Evolutionary conservation across 495 filamentous ascomycete genomes (phyloP).

Genomic region (Tuber aestivum): DNA sequence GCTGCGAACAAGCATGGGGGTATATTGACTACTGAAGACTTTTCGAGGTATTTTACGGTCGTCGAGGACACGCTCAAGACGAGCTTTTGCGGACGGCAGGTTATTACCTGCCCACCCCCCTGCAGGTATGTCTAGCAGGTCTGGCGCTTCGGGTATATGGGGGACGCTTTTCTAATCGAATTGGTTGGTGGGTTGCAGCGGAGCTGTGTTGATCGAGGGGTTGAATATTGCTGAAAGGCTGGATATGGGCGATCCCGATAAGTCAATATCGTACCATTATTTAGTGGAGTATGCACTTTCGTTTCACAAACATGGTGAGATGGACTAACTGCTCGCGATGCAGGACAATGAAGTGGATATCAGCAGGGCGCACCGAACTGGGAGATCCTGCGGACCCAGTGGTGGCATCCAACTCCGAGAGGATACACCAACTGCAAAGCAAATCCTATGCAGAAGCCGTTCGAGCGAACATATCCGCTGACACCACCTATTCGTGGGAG

Average conservation of each 20-base stretch:
- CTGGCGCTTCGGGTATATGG: not conserved
- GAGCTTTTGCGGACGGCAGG: constrained; percentile 26
- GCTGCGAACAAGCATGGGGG: constrained; percentile 27
- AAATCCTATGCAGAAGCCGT: constrained; percentile 33
- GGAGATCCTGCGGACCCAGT: constrained; percentile 36
- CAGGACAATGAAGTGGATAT: constrained; percentile 43
- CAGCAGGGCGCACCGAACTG: constrained; percentile 42
- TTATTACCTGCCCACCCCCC: constrained; percentile 38
- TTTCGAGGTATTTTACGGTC: constrained; percentile 32
- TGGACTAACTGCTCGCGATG: constrained; percentile 7
- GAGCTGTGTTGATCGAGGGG: constrained; percentile 37
- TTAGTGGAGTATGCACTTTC: constrained; percentile 32
- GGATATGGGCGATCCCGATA: constrained; percentile 29
- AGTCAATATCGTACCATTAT: constrained; percentile 31
- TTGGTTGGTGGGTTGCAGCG: constrained; percentile 19
- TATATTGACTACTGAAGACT: constrained; percentile 35
- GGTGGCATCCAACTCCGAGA: constrained; percentile 26
- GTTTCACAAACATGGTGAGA: not conserved
- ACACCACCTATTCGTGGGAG: constrained; percentile 35
- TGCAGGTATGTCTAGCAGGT: constrained; percentile 29
- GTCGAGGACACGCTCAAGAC: constrained; percentile 35
- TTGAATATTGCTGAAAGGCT: constrained; percentile 40
- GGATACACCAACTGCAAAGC: constrained; percentile 33
- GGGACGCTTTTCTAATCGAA: constrained; percentile 15
- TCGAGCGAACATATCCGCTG: constrained; percentile 34